A percentile compares a stretch with the other conserved stretches of the same genome.
Evolutionary conservation across 441 rosid genomes (phyloP).

Genomic region (Heliophila coronopifolia): DNA sequence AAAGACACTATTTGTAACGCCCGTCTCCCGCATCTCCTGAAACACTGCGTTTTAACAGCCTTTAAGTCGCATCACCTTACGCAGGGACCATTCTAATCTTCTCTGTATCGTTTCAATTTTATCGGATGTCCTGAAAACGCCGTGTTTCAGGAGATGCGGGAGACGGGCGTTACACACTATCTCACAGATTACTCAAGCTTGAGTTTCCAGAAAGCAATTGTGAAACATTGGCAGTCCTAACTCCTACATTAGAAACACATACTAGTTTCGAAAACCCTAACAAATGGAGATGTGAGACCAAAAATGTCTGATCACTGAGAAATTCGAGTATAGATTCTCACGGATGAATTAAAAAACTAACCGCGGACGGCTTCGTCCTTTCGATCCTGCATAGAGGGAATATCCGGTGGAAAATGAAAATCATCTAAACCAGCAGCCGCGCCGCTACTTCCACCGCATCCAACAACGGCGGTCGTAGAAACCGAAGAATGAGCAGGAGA

Average conservation of each 20-base stretch:
- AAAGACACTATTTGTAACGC: too few relatives aligned
- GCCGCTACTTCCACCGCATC: conserved; percentile 53
- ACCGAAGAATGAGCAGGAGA: conserved; percentile 74
- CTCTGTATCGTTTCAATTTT: too few relatives aligned
- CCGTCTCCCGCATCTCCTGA: too few relatives aligned
- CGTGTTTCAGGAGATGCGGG: too few relatives aligned
- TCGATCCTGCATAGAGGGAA: conserved; percentile 56
- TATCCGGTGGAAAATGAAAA: conserved; percentile 52
- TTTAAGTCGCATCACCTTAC: too few relatives aligned
- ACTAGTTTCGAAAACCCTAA: neutral
- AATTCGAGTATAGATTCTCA: neutral
- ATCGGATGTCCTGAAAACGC: too few relatives aligned
- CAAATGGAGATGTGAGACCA: neutral
- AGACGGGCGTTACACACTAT: too few relatives aligned
- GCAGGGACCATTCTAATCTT: too few relatives aligned
- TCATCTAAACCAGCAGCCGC: conserved; percentile 48
- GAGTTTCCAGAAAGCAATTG: neutral
- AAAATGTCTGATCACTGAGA: neutral
- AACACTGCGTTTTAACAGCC: too few relatives aligned
- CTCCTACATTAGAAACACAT: neutral
- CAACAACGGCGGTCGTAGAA: conserved; percentile 62
- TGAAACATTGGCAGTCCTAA: neutral
- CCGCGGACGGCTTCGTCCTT: conserved; percentile 67
- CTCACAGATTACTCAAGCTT: too few relatives aligned
- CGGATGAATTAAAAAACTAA: neutral